Conservation (phyloP, 225 moss, liverwort and hornwort genomes). For the Bryum argenteum region DNA sequence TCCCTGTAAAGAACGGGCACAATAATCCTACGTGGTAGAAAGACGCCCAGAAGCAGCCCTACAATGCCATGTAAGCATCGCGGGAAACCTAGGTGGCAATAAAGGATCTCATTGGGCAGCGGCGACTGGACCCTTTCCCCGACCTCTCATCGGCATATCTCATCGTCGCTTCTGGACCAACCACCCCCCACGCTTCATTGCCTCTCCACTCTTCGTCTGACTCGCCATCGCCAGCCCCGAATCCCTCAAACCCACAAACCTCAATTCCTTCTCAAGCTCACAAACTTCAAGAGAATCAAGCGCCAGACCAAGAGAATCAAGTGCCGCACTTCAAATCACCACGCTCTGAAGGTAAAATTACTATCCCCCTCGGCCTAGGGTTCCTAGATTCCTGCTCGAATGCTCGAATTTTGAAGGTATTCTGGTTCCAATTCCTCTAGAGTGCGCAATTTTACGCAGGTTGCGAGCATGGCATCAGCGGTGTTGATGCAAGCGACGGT, state of each 20-base stretch:
- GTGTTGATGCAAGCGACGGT: slow-evolving; percentile 40
- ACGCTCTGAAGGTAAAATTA: too few species aligned
- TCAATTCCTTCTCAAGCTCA: too few species aligned
- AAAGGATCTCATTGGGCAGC: slow-evolving; percentile 21
- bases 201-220: too few species aligned
- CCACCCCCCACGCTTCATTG: not conserved
- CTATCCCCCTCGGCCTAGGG: too few species aligned
- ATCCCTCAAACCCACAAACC: too few species aligned
- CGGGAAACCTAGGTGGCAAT: slow-evolving; percentile 12
- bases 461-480: slow-evolving; percentile 41
- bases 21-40: not conserved
- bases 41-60: not conserved
- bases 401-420: too few species aligned
- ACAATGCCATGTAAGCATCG: not conserved
- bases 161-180: slow-evolving; percentile 24
- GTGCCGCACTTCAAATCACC: too few species aligned
- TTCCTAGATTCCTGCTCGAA: too few species aligned
- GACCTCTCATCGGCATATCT: slow-evolving; percentile 1
- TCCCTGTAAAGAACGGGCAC: too few species aligned
- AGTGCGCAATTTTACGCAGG: not conserved
- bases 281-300: not conserved
- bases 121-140: slow-evolving; percentile 1
- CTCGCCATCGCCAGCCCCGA: not conserved
- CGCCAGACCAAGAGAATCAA: too few species aligned
- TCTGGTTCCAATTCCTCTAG: too few species aligned